phyloP scores from a whole-genome alignment of 108 stramenopile species.

The Schizochytrium sp. region DNA sequence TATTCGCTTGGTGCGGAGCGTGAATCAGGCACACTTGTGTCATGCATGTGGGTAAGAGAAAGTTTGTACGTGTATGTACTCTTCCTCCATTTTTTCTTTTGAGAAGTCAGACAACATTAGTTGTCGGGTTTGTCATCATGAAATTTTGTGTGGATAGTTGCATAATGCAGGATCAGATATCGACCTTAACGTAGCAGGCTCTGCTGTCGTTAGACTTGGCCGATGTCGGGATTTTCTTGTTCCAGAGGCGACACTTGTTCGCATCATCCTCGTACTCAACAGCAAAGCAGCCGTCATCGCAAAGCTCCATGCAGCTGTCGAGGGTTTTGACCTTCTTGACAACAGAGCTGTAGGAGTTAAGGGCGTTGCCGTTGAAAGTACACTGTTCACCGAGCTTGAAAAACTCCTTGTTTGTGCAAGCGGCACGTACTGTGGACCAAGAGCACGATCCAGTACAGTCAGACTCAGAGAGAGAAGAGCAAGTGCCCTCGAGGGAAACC shows the following conservation, averaged over 20 bases:
- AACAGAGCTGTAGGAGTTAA: not conserved
- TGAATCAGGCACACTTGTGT: no score
- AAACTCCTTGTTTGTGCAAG: not conserved
- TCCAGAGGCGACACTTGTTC: constrained; percentile 15
- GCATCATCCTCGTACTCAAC: not conserved
- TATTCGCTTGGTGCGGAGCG: no score
- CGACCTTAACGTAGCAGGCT: not conserved
- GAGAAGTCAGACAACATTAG: not conserved
- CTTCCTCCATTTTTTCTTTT: no score
- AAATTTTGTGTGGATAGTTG: not conserved
- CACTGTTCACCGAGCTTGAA: constrained; percentile 14
- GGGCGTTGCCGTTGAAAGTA: not conserved
- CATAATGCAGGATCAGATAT: not conserved
- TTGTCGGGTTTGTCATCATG: not conserved
- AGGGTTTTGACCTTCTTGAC: not conserved
- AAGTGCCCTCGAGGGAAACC: not conserved
- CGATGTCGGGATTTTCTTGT: not conserved
- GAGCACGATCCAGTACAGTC: not conserved
- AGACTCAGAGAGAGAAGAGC: not conserved
- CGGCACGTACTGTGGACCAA: not conserved
- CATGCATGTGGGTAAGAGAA: no score
- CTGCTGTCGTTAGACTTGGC: not conserved
- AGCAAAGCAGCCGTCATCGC: constrained; percentile 3
- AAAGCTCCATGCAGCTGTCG: not conserved
- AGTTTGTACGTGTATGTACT: no score